These are phyloP conservation scores for Cytospora piceae DNA, from an alignment of 2,329 filamentous ascomycete species.

Conservation along the genomic window DNA sequence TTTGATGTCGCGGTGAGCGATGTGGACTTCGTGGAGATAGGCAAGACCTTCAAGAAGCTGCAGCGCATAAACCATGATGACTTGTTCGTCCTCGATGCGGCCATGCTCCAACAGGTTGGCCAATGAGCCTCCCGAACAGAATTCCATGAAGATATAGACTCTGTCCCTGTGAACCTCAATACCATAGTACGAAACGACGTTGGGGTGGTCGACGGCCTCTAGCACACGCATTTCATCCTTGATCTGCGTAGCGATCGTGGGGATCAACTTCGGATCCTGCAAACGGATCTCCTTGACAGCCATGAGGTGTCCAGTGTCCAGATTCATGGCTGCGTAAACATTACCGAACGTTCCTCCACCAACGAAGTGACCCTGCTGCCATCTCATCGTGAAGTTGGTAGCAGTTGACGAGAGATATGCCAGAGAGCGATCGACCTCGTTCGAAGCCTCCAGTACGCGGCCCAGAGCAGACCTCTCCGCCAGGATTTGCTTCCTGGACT, in stretches of 20 bases:
- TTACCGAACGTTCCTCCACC: constrained; percentile 97
- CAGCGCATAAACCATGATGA: constrained; percentile 94
- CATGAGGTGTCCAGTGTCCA: constrained; percentile 96
- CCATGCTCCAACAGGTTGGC: constrained; percentile 91
- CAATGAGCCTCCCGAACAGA: constrained; percentile 92
- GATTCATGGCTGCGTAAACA: constrained; percentile 95
- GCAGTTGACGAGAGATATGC: constrained; percentile 92
- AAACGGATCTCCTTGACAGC: constrained; percentile 98
- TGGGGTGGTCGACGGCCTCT: constrained; percentile 94
- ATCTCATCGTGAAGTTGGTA: constrained; percentile 92
- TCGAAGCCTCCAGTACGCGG: constrained; percentile 88
- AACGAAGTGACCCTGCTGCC: constrained; percentile 99
- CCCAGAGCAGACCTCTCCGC: constrained; percentile 86
- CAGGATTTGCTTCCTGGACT: constrained; percentile 75
- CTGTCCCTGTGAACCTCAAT: constrained; percentile 98
- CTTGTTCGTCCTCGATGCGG: constrained; percentile 95
- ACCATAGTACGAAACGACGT: constrained; percentile 96
- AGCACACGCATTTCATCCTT: constrained; percentile 96
- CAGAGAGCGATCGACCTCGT: constrained; percentile 92
- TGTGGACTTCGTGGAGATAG: constrained; percentile 88
- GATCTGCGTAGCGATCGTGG: constrained; percentile 90
- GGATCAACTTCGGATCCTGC: constrained; percentile 94
- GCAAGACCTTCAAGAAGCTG: constrained; percentile 92
- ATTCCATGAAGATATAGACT: constrained; percentile 99
- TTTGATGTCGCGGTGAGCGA: constrained; percentile 97